Percentiles rank a stretch among this genome's conserved stretches.
Evolutionary conservation across 176 grass and related monocot genomes (phyloP).

Genomic region (Alopecurus myosuroides): DNA sequence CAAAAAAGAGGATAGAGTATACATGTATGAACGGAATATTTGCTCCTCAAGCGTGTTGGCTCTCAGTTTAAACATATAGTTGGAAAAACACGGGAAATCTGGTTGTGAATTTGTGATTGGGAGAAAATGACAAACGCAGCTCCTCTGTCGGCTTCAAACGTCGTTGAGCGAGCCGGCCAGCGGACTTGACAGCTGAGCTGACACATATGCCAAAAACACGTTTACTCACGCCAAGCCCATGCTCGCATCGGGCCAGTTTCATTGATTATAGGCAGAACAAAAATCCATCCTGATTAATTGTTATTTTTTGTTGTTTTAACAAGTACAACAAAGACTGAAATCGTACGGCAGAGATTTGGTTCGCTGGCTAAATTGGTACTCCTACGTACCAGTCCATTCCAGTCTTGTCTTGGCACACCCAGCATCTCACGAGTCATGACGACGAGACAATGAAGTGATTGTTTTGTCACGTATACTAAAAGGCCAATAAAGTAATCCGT

Average conservation of each 20-base stretch:
- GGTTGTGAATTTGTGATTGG: neutral
- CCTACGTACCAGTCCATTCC: too few relatives aligned
- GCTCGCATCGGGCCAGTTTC: neutral
- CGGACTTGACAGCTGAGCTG: neutral
- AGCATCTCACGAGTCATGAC: too few relatives aligned
- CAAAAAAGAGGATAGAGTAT: too few relatives aligned
- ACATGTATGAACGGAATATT: too few relatives aligned
- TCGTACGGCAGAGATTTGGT: too few relatives aligned
- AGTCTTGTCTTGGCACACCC: too few relatives aligned
- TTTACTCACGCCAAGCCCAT: neutral
- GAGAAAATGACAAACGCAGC: constrained; percentile 19
- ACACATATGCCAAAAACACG: neutral
- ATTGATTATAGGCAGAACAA: neutral
- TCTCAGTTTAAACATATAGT: neutral
- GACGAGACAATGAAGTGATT: too few relatives aligned
- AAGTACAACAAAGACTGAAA: too few relatives aligned
- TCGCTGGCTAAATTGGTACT: too few relatives aligned
- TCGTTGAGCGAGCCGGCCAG: neutral
- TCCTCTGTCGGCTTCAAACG: neutral
- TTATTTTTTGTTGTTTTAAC: too few relatives aligned
- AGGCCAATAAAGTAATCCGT: too few relatives aligned
- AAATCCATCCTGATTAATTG: neutral
- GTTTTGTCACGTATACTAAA: too few relatives aligned
- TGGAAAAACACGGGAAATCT: neutral
- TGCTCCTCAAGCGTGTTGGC: neutral